Evolutionary conservation across 192 early-diverging fungal genomes (phyloP), one percentile per base, ranked within the genome.

Genomic region (Entophlyctis helioformis): DNA sequence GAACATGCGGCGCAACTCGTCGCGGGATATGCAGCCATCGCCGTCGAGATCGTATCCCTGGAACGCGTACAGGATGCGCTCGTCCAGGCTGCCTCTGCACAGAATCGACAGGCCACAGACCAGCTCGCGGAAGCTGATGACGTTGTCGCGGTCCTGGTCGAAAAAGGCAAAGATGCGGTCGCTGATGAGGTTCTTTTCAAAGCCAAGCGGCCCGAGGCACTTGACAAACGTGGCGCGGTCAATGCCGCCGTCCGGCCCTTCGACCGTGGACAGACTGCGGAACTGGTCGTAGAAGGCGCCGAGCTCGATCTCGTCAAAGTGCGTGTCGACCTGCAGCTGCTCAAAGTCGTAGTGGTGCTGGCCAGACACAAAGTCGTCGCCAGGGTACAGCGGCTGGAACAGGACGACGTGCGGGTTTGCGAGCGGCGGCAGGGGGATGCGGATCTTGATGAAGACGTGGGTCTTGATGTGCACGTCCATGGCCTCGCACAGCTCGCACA

Each of bases 401-500:
- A 89, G 67, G 15, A 85, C 82, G 11, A 65, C 72, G 8, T 83
- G 60, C 20, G 83, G 71, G 56, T 89, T 91, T 41, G 83, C 77
- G 23, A 93, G 66, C n/a, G 89, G 85, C 26, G 94, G 89, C 22
- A 94, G 73, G 1, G 94, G 87, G 48, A 98, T 81, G 5, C 83
- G 52, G 38, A 98, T 89, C 50, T 96, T 92, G 35, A 94, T 65
- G 63, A 95, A 83, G 2, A 85, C 68, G 43, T 98, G 94, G 12
- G 89, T 85, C 20, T 68, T 63, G 31, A 60, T 46, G 54, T 98
- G 94, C 0, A 69, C 69, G 25, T 88, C 78, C 3, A 62, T 62
- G 3, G 84, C 84, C 55, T 98, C 94, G 62, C 95, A 98, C 2
- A 69, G 56, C 46, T 89, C 85, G 59, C 95, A 98, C 12, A 98